Evolutionary conservation across 345 rosid species (phyloP).

Genomic region (Theobroma cacao): DNA sequence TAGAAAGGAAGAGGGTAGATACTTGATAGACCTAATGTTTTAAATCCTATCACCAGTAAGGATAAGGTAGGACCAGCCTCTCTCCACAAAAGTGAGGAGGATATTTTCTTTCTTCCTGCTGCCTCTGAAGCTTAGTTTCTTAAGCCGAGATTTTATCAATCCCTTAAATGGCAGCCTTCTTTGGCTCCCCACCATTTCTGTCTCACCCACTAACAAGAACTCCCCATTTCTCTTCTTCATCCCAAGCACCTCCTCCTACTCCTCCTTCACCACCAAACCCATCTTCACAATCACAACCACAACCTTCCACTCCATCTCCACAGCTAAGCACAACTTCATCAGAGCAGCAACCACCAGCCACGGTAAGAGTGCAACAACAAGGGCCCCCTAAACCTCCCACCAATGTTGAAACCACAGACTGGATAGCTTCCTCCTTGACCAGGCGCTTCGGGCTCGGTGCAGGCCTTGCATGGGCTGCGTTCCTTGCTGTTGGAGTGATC

Average conservation of each 20-base stretch:
- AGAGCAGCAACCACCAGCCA: conserved; percentile 28
- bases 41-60: conserved; percentile 5
- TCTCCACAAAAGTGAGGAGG: not conserved
- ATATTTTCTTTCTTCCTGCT: not conserved
- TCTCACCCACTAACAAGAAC: conserved; percentile 10
- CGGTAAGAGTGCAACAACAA: conserved; percentile 34
- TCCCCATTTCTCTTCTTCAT: conserved; percentile 5
- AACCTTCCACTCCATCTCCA: conserved; percentile 26
- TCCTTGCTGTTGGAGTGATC: conserved; percentile 74
- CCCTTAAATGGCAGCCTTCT: conserved; percentile 11
- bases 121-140: not conserved
- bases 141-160: not conserved
- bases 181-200: conserved; percentile 11
- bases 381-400: conserved; percentile 32
- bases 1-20: not conserved
- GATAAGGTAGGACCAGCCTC: conserved; percentile 34
- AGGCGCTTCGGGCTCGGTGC: conserved; percentile 90
- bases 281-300: conserved; percentile 32
- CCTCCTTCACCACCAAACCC: conserved; percentile 33
- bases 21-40: not conserved
- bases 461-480: conserved; percentile 85
- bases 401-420: conserved; percentile 65
- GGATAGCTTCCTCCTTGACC: conserved; percentile 86
- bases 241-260: conserved; percentile 31
- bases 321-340: conserved; percentile 33